Conservation (phyloP, 495 filamentous ascomycete genomes). For the Penicillium parvum region DNA sequence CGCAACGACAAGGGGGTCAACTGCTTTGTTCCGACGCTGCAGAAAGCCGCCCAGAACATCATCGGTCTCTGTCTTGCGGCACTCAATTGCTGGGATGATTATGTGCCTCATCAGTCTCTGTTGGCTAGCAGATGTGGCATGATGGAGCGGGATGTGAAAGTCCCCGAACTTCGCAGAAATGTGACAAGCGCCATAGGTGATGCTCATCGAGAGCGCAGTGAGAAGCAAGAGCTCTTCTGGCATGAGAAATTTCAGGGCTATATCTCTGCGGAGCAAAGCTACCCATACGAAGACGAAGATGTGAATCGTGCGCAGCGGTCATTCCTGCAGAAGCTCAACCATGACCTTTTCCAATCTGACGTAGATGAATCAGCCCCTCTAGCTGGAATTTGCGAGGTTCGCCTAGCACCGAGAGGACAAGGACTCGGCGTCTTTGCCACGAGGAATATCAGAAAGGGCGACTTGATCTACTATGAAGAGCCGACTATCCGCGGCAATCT, state of each 20-base stretch:
- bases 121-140: constrained; percentile 9
- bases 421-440: constrained; percentile 24
- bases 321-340: constrained; percentile 2
- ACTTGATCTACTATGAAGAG: constrained; percentile 24
- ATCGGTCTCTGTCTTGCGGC: constrained; percentile 26
- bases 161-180: constrained; percentile 9
- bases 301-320: constrained; percentile 5
- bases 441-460: constrained; percentile 11
- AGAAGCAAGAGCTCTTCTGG: constrained; percentile 12
- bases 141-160: constrained; percentile 9
- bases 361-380: too few species aligned
- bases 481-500: constrained; percentile 30
- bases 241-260: constrained; percentile 18
- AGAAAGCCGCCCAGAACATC: constrained; percentile 22
- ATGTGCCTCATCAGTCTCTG: constrained; percentile 10
- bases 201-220: constrained; percentile 1
- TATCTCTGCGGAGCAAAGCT: constrained; percentile 9
- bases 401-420: not conserved
- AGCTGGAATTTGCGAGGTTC: too few species aligned
- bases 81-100: constrained; percentile 28
- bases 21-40: constrained; percentile 22
- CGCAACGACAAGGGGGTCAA: constrained; percentile 21
- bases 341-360: too few species aligned
- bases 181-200: not conserved
- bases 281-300: constrained; percentile 27